Percentiles rank a stretch among this genome's conserved stretches.
Evolutionary conservation across 169 alveolate species (phyloP).

Genomic region (Plasmodium ovale): DNA sequence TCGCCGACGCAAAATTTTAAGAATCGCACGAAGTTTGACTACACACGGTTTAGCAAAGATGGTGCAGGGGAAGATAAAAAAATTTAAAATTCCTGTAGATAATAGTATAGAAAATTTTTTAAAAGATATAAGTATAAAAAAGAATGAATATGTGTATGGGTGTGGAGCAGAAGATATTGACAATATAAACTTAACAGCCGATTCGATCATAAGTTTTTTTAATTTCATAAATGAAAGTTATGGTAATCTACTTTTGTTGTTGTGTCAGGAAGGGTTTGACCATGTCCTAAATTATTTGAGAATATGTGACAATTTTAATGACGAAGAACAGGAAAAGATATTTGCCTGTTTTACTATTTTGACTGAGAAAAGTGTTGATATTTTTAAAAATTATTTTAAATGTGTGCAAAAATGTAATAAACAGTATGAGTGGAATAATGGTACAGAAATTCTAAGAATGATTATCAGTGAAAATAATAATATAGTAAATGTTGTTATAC

Average conservation of each 20-base stretch:
- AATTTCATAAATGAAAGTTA: constrained; percentile 67
- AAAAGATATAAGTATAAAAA: constrained; percentile 45
- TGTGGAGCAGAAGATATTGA: constrained; percentile 58
- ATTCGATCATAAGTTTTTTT: constrained; percentile 34
- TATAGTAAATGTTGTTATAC: constrained; percentile 46
- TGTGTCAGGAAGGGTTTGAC: constrained; percentile 73
- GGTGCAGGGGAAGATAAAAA: constrained; percentile 74
- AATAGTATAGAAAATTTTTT: constrained; percentile 61
- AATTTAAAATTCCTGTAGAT: constrained; percentile 54
- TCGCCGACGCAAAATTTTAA: background rate
- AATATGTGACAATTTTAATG: constrained; percentile 27
- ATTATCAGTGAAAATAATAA: constrained; percentile 46
- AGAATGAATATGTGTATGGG: constrained; percentile 66
- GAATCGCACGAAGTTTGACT: too few relatives aligned
- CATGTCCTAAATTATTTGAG: constrained; percentile 33
- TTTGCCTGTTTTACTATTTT: constrained; percentile 61
- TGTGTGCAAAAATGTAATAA: constrained; percentile 59
- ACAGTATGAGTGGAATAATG: constrained; percentile 21
- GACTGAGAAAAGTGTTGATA: constrained; percentile 70
- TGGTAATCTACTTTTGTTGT: constrained; percentile 39
- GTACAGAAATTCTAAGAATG: constrained; percentile 6
- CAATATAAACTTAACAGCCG: constrained; percentile 25
- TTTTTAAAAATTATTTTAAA: constrained; percentile 65
- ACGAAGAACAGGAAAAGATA: constrained; percentile 57
- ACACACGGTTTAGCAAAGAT: constrained; percentile 13